A percentile compares a stretch with the other conserved stretches of the same genome.
These are phyloP conservation scores for Talaromyces sp. DNA, from an alignment of 2,329 filamentous ascomycete genomes.

Conservation along the genomic window DNA sequence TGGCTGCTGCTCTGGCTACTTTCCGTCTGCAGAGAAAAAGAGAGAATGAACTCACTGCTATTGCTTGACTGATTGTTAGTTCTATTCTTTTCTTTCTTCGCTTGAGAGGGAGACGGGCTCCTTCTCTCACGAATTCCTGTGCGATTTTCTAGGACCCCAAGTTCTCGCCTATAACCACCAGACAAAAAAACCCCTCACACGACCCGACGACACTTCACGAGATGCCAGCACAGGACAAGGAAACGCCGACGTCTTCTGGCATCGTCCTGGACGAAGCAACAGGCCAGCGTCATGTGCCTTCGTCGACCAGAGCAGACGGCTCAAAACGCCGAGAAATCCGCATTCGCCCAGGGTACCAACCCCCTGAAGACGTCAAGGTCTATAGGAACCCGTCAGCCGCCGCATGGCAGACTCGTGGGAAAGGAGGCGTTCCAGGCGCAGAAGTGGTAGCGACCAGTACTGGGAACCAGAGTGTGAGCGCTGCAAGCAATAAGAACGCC, in stretches of 20 bases:
- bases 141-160: background rate
- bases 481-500: slow-evolving; percentile 74
- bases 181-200: background rate
- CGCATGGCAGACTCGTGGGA: slow-evolving; percentile 69
- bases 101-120: background rate
- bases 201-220: slow-evolving; percentile 14
- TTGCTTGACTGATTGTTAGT: background rate
- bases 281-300: slow-evolving; percentile 83
- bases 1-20: slow-evolving; percentile 18
- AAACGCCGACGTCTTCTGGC: slow-evolving; percentile 44
- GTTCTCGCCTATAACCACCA: background rate
- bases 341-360: slow-evolving; percentile 86
- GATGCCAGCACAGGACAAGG: slow-evolving; percentile 48
- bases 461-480: slow-evolving; percentile 42
- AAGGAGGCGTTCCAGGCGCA: slow-evolving; percentile 62
- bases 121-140: background rate
- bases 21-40: slow-evolving; percentile 1
- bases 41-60: slow-evolving; percentile 1
- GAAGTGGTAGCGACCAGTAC: slow-evolving; percentile 47
- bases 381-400: slow-evolving; percentile 92
- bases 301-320: slow-evolving; percentile 80
- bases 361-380: slow-evolving; percentile 89
- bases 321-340: slow-evolving; percentile 91
- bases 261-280: slow-evolving; percentile 70
- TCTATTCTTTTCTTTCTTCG: background rate